Conservation (phyloP, 2,329 filamentous ascomycete genomes). For the Beauveria bassiana region DNA sequence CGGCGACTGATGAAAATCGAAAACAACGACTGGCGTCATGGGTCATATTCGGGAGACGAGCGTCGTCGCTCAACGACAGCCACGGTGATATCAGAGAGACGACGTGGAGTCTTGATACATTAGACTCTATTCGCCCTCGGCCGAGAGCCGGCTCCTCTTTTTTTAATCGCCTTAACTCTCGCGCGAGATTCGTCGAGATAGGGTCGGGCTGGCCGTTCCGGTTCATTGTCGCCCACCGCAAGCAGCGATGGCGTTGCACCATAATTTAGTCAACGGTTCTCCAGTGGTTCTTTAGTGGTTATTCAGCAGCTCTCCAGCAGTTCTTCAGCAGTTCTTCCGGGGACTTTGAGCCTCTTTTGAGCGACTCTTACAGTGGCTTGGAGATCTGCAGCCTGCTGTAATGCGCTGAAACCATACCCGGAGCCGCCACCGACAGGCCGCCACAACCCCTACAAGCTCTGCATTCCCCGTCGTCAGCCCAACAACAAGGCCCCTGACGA, state of each 20-base stretch:
- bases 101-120: neutral
- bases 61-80: too few relatives aligned
- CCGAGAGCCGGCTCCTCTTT: conserved; percentile 4
- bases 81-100: too few relatives aligned
- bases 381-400: neutral
- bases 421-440: neutral
- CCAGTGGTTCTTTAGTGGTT: neutral
- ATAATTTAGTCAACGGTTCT: neutral
- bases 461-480: neutral
- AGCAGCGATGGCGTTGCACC: neutral
- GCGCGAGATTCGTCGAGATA: neutral
- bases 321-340: too few relatives aligned
- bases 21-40: too few relatives aligned
- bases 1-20: neutral
- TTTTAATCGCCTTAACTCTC: neutral
- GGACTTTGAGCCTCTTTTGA: neutral
- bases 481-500: too few relatives aligned
- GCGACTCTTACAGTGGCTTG: neutral
- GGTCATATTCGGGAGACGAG: neutral
- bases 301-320: neutral
- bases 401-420: neutral
- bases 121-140: neutral
- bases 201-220: conserved; percentile 10
- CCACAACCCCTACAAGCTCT: neutral
- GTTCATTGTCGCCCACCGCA: conserved; percentile 7